These are phyloP conservation scores for Cephalotrichum gorgonifer DNA, from an alignment of 2,329 filamentous ascomycete genomes.

Conservation along the genomic window DNA sequence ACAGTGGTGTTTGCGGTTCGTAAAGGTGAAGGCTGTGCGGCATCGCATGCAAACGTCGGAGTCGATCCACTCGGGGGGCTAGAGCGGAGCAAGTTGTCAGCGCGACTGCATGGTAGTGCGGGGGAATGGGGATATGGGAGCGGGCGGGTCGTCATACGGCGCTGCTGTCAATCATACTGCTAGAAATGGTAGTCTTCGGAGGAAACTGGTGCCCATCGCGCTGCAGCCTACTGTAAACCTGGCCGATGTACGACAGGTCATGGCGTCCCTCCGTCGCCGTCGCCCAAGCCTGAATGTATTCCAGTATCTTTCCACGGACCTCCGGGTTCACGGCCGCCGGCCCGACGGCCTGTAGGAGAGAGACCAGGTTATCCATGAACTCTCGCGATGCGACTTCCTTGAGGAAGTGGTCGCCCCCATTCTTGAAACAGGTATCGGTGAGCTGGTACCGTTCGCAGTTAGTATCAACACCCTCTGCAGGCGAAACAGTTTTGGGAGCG, in stretches of 20 bases:
- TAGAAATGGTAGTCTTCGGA: slow-evolving; percentile 75
- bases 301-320: slow-evolving; percentile 82
- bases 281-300: slow-evolving; percentile 90
- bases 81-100: not conserved
- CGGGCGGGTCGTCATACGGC: slow-evolving; percentile 59
- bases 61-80: slow-evolving; percentile 96
- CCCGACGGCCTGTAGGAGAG: slow-evolving; percentile 73
- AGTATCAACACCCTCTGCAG: not conserved
- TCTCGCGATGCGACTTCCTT: slow-evolving; percentile 91
- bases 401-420: slow-evolving; percentile 91
- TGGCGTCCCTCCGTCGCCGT: slow-evolving; percentile 75
- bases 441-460: slow-evolving; percentile 42
- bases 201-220: slow-evolving; percentile 83
- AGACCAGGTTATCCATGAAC: slow-evolving; percentile 96
- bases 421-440: slow-evolving; percentile 97
- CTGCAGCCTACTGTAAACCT: slow-evolving; percentile 76
- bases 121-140: not conserved
- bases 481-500: not conserved
- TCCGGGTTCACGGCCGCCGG: slow-evolving; percentile 67
- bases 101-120: not conserved
- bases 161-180: slow-evolving; percentile 95
- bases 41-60: slow-evolving; percentile 99
- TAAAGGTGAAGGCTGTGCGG: slow-evolving; percentile 90
- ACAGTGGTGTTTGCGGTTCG: slow-evolving; percentile 96
- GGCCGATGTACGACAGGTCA: slow-evolving; percentile 76